Conservation (phyloP, 805 yeast genomes). For the Teunomyces barrocoloradensis region DNA sequence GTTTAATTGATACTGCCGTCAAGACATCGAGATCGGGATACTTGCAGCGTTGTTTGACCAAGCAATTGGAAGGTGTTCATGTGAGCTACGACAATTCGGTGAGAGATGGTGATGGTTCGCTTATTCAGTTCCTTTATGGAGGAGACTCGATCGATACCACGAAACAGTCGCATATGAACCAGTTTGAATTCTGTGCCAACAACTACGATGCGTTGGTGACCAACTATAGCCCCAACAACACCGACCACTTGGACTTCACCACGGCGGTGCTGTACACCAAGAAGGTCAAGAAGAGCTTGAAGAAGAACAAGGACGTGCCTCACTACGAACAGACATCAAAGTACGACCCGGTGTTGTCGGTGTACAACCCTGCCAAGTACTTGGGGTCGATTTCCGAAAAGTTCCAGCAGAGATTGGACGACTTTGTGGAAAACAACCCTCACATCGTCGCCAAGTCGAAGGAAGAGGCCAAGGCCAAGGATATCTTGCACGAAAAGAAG, state of each 20-base stretch:
- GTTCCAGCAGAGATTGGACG: constrained; percentile 78
- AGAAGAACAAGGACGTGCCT: constrained; percentile 60
- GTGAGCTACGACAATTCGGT: constrained; percentile 92
- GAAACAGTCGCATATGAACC: constrained; percentile 89
- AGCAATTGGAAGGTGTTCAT: constrained; percentile 96
- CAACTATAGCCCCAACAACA: constrained; percentile 81
- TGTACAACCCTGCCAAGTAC: constrained; percentile 83
- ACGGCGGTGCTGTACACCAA: constrained; percentile 77
- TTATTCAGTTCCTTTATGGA: constrained; percentile 94
- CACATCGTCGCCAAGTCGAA: constrained; percentile 54
- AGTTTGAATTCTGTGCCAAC: constrained; percentile 89
- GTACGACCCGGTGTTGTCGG: constrained; percentile 86
- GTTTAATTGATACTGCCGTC: constrained; percentile 98
- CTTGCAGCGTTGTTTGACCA: constrained; percentile 96
- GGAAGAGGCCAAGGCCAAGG: constrained; percentile 44
- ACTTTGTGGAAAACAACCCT: constrained; percentile 56
- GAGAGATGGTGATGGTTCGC: constrained; percentile 91
- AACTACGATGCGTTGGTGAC: constrained; percentile 83
- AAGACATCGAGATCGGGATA: constrained; percentile 98
- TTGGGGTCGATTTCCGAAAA: constrained; percentile 91
- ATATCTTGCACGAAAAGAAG: constrained; percentile 67
- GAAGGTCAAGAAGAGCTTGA: constrained; percentile 70
- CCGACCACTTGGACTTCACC: constrained; percentile 77
- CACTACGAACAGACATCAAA: constrained; percentile 62
- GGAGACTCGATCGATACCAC: constrained; percentile 96